These are phyloP conservation scores for Persicaria tinctoria DNA, from an alignment of 148 eudicot genomes.

Conservation along the genomic window DNA sequence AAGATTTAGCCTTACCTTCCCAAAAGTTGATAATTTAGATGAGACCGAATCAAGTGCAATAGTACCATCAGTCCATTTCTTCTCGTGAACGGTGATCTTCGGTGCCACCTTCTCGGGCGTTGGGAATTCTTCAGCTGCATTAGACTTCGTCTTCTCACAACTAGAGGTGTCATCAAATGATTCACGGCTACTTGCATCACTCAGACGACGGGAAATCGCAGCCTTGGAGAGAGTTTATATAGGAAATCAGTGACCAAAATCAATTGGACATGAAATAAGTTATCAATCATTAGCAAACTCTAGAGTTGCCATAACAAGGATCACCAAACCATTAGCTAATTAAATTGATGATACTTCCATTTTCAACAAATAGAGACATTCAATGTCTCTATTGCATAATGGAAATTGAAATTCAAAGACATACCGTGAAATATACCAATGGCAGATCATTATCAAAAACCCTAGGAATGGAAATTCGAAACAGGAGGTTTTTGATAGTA, in stretches of 20 bases:
- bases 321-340: too few species aligned
- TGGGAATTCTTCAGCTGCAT: slow-evolving; percentile 22
- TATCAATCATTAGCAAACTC: background rate
- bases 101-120: slow-evolving; percentile 44
- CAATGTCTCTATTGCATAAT: too few species aligned
- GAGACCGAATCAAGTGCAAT: slow-evolving; percentile 68
- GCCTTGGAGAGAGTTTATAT: slow-evolving; percentile 39
- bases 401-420: too few species aligned
- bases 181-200: slow-evolving; percentile 60
- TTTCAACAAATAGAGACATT: too few species aligned
- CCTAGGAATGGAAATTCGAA: background rate
- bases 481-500: too few species aligned
- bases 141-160: slow-evolving; percentile 39
- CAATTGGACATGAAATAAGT: background rate
- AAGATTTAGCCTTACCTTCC: slow-evolving; percentile 48
- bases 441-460: background rate
- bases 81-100: slow-evolving; percentile 70
- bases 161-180: slow-evolving; percentile 37
- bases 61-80: slow-evolving; percentile 99
- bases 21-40: slow-evolving; percentile 64
- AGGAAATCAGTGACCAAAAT: background rate
- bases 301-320: too few species aligned
- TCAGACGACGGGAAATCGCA: slow-evolving; percentile 81
- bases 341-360: too few species aligned
- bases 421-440: too few species aligned